Evolutionary conservation across 371 early-diverging fungal species (phyloP), one percentile per base, ranked within the genome.

Genomic region (Massospora cicadina): DNA sequence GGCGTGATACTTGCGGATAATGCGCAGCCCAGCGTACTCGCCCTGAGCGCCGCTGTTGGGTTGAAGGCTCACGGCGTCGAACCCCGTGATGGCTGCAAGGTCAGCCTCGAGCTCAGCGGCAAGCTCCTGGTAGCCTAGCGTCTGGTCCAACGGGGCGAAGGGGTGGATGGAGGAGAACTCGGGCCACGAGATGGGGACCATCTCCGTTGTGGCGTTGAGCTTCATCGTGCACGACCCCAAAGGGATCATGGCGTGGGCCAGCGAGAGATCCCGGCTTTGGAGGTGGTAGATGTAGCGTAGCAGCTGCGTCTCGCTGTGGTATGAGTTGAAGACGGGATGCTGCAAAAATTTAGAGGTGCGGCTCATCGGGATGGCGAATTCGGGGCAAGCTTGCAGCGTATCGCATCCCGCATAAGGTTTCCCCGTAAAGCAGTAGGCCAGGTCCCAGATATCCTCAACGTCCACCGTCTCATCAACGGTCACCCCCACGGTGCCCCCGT

Each of bases 261-360:
- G 78, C 21, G 94, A 93, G 74, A 97, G 79, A 75, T 97, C 98
- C 79, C 91, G 93, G 80, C 82, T 84, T 77, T 93, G 90, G 54
- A 97, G 83, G 67, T 88, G 84, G 58, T 85, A 80, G 65, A 97
- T 86, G 77, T 97, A 97, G 57, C 98, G 86, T 63, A 95, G 79
- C 89, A 95, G 89, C 70, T 95, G 94, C n/a, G 98, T 95, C 75
- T 97, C 98, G n/a, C 91, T 92, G 76, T 94, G 98, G 74, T 91
- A 86, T 62, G 81, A 72, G 81, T 90, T 91, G 82, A 97, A 97
- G 64, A 95, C 82, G 28, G 85, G 83, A 76, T 97, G 93, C 43
- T 84, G 79, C 65, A 96, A 71, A 72, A 80, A 91, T 2, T 81
- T 67, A 1, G 87, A 77, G 57, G 86, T 84, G 70, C 97, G 88